Evolutionary conservation across 192 early-diverging fungal species (phyloP).

Genomic region (Podochytrium sp.): DNA sequence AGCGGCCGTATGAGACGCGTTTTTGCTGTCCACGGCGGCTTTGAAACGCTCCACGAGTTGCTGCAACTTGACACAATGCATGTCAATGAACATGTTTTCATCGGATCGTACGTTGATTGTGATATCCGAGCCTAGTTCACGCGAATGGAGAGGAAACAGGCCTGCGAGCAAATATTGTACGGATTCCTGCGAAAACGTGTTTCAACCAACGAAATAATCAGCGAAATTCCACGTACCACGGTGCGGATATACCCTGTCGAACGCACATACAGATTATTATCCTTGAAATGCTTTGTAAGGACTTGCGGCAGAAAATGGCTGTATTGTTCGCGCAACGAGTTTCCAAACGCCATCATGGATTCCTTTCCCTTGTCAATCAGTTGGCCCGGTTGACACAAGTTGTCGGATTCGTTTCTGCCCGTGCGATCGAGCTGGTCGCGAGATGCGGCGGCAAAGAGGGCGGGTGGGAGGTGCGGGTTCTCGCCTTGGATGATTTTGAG

Average conservation of each 20-base stretch:
- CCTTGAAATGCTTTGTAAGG: constrained; percentile 2
- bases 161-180: constrained; percentile 67
- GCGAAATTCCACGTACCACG: too few relatives aligned
- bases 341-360: background rate
- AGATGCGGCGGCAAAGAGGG: background rate
- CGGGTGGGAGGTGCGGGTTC: background rate
- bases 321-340: constrained; percentile 13
- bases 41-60: constrained; percentile 33
- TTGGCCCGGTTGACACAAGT: constrained; percentile 10
- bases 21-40: background rate
- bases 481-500: constrained; percentile 10
- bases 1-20: background rate
- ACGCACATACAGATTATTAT: constrained; percentile 53
- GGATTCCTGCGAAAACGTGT: too few relatives aligned
- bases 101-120: constrained; percentile 1
- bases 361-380: constrained; percentile 19
- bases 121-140: constrained; percentile 18
- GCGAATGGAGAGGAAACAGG: constrained; percentile 53
- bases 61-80: constrained; percentile 3
- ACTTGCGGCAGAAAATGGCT: background rate
- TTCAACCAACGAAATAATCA: too few relatives aligned
- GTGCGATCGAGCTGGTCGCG: background rate
- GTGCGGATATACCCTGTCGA: constrained; percentile 64
- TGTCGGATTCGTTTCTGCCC: background rate
- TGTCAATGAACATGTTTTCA: constrained; percentile 31